Base-by-base conservation (phyloP, 306 rosid species). In the Cucurbita maxima region DNA sequence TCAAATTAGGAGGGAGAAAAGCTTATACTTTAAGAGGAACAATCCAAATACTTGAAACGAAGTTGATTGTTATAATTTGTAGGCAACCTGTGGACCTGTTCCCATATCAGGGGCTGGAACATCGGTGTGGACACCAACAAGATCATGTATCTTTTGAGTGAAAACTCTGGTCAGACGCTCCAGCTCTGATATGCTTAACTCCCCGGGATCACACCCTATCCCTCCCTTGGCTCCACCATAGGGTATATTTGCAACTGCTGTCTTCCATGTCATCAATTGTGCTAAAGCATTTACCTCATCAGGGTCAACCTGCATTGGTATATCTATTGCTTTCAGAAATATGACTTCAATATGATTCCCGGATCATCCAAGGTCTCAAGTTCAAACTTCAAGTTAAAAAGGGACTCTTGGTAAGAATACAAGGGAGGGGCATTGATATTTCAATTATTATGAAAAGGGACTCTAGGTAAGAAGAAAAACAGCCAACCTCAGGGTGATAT, bases 61-160 rank as follows among this genome's bases (percentile, higher is more conserved):
- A 30, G 58, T 34, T 16, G 74, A 51, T 36, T 53, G 22, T 64
- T 64, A 43, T 37, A 30, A 30, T 30, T 0, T 68, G 55, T 36
- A 30, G 16, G 67, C 38, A 58, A 91, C 97, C 97, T 91, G 98
- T 50, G 98, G 90, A 73, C 96, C 96, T 4, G 98, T 93, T 60
- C 98, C 98, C 98, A 93, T 93, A 76, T 93, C 98, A 6, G 98
- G 98, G 50, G 98, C 98, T 0, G 98, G 98, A 38, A 93, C 96
- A 81, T 93, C 98, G 2, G 88, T 89, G 79, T 88, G 96, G 34
- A 80, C 82, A 54, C 98, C 97, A 13, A 93, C 83, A 38, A 93
- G 81, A 80, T 93, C 98, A 75, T 93, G 98, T 69, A 93, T 88
- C 84, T 93, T 93, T 66, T 93, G 98, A n/a, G 97, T 93, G 80